These are phyloP conservation scores for Vanrija sp. DNA, from an alignment of 1,284 basidiomycete species.

Conservation along the genomic window DNA sequence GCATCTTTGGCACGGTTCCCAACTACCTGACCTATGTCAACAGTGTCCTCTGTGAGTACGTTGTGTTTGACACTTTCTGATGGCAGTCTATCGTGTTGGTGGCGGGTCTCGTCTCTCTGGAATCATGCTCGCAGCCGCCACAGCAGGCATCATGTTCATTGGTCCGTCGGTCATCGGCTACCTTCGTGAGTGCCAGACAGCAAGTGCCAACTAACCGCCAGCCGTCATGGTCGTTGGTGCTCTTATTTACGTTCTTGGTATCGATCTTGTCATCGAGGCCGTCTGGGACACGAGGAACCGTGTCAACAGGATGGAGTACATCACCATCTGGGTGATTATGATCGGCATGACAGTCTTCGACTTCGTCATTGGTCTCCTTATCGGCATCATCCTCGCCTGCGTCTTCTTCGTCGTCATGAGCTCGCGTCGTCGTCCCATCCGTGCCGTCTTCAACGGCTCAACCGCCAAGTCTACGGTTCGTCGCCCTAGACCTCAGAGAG, in stretches of 20 bases:
- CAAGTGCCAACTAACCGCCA: constrained; percentile 39
- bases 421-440: constrained; percentile 75
- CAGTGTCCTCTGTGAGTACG: constrained; percentile 64
- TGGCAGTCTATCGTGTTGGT: constrained; percentile 81
- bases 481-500: constrained; percentile 78
- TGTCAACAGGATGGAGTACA: constrained; percentile 64
- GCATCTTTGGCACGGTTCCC: constrained; percentile 66
- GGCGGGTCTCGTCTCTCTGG: constrained; percentile 80
- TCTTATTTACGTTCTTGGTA: constrained; percentile 89
- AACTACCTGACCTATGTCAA: constrained; percentile 69
- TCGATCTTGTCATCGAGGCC: constrained; percentile 92
- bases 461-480: constrained; percentile 86
- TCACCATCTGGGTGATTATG: constrained; percentile 60
- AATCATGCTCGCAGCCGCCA: constrained; percentile 76
- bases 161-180: constrained; percentile 71
- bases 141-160: constrained; percentile 67
- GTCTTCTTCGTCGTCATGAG: constrained; percentile 96
- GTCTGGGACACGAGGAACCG: constrained; percentile 92
- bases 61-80: not conserved
- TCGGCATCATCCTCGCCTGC: constrained; percentile 87
- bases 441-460: constrained; percentile 72
- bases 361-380: constrained; percentile 89
- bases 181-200: constrained; percentile 64
- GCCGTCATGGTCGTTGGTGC: constrained; percentile 86
- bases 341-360: constrained; percentile 89